Percentiles rank a stretch among this genome's conserved stretches.
Evolutionary conservation across 2,329 filamentous ascomycete genomes (phyloP).

Genomic region (Fusarium sp.): DNA sequence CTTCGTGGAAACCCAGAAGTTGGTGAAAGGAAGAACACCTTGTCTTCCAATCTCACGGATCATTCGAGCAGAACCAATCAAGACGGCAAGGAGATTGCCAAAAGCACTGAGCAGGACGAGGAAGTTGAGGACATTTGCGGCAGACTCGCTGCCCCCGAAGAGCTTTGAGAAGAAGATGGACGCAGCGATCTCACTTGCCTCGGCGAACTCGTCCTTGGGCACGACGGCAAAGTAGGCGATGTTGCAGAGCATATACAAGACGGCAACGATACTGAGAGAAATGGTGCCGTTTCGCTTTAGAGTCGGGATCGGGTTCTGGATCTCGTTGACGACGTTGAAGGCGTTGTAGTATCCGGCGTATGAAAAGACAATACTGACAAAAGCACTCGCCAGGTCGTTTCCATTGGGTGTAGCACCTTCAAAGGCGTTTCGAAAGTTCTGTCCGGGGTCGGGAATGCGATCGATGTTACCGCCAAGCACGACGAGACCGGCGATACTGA

Average conservation of each 20-base stretch:
- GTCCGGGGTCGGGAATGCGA: conserved; percentile 44
- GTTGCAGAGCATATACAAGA: conserved; percentile 67
- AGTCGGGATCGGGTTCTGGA: conserved; percentile 66
- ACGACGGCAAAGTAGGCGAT: conserved; percentile 69
- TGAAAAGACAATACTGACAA: conserved; percentile 67
- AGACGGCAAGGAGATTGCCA: conserved; percentile 65
- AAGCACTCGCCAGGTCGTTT: conserved; percentile 54
- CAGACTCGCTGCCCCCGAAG: conserved; percentile 58
- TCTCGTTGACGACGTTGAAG: conserved; percentile 70
- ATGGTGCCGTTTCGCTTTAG: conserved; percentile 60
- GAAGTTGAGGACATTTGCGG: conserved; percentile 64
- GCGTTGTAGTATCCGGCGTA: conserved; percentile 67
- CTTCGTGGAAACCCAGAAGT: conserved; percentile 69
- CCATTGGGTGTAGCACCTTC: conserved; percentile 48
- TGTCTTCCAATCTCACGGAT: conserved; percentile 70
- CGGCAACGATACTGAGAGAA: conserved; percentile 60
- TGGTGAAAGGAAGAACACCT: conserved; percentile 67
- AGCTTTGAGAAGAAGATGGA: conserved; percentile 67
- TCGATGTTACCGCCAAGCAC: conserved; percentile 58
- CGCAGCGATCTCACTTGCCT: conserved; percentile 63
- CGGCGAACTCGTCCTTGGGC: conserved; percentile 61
- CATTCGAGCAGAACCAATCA: conserved; percentile 64
- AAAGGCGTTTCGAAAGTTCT: conserved; percentile 52
- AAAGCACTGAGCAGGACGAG: conserved; percentile 66
- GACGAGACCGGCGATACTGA: conserved; percentile 68